phyloP scores from a whole-genome alignment of 2,329 filamentous ascomycete species.

The Aureobasidium sp. region DNA sequence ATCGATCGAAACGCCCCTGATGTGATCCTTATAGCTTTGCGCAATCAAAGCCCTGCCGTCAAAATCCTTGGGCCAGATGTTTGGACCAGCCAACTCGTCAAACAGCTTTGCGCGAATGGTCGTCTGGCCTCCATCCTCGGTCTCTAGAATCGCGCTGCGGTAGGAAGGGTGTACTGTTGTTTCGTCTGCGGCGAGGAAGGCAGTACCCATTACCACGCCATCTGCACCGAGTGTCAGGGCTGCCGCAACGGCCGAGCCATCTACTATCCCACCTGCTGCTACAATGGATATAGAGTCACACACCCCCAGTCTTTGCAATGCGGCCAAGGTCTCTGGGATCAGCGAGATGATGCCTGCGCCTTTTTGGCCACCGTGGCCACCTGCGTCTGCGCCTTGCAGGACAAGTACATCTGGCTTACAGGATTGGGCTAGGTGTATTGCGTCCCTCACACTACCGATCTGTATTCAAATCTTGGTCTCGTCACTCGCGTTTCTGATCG shows the following conservation, averaged over 20 bases:
- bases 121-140: constrained; percentile 43
- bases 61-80: constrained; percentile 50
- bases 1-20: constrained; percentile 31
- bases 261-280: constrained; percentile 51
- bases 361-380: constrained; percentile 53
- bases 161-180: constrained; percentile 41
- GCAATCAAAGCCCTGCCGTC: constrained; percentile 53
- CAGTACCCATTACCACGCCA: constrained; percentile 56
- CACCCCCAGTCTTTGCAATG: constrained; percentile 29
- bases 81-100: constrained; percentile 48
- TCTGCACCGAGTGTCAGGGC: constrained; percentile 45
- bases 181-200: constrained; percentile 50
- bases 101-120: constrained; percentile 47
- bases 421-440: constrained; percentile 41
- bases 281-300: constrained; percentile 24
- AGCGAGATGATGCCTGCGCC: constrained; percentile 51
- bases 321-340: constrained; percentile 50
- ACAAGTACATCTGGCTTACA: constrained; percentile 51
- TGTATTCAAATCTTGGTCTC: constrained; percentile 50
- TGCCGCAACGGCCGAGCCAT: constrained; percentile 46
- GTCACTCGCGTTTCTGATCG: constrained; percentile 26
- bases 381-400: constrained; percentile 57
- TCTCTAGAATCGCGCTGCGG: constrained; percentile 38
- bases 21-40: constrained; percentile 39
- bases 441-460: constrained; percentile 52